Evolutionary conservation across 164 flowering plant species (phyloP).

Genomic region (Dillenia turbinata): DNA sequence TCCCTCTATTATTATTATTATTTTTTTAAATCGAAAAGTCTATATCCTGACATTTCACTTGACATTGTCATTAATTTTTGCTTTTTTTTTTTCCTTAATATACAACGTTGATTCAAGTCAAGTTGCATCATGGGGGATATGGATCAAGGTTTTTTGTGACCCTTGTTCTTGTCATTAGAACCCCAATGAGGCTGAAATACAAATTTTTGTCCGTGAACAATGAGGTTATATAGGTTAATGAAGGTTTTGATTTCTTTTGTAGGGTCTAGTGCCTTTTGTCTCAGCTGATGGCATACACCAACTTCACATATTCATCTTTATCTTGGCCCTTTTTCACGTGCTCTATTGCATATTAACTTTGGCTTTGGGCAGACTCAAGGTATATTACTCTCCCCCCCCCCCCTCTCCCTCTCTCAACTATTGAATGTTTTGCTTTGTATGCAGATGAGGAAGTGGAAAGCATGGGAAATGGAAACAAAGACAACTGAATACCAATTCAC

Average conservation of each 20-base stretch:
- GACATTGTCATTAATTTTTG: neutral
- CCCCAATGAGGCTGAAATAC: too few relatives aligned
- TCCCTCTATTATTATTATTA: neutral
- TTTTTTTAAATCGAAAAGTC: neutral
- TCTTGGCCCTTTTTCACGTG: conserved; percentile 23
- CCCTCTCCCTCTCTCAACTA: too few relatives aligned
- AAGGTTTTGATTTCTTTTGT: neutral
- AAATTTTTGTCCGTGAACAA: neutral
- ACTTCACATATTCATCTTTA: conserved; percentile 30
- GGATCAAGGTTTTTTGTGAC: too few relatives aligned
- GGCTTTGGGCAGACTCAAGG: conserved; percentile 24
- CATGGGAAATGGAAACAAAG: conserved; percentile 34
- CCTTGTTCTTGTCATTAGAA: too few relatives aligned
- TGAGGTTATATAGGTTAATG: too few relatives aligned
- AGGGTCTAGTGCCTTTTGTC: conserved; percentile 19
- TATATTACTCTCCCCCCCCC: neutral
- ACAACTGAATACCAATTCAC: conserved; percentile 22
- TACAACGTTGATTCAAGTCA: neutral
- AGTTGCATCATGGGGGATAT: too few relatives aligned
- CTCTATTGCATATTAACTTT: conserved; percentile 16
- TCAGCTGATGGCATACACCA: conserved; percentile 21
- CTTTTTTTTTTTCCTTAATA: neutral
- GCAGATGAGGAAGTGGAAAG: conserved; percentile 33
- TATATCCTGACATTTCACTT: neutral
- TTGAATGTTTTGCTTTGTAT: neutral